phyloP scores from a whole-genome alignment of 2,329 filamentous ascomycete genomes.

The Calonectria hongkongensis region DNA sequence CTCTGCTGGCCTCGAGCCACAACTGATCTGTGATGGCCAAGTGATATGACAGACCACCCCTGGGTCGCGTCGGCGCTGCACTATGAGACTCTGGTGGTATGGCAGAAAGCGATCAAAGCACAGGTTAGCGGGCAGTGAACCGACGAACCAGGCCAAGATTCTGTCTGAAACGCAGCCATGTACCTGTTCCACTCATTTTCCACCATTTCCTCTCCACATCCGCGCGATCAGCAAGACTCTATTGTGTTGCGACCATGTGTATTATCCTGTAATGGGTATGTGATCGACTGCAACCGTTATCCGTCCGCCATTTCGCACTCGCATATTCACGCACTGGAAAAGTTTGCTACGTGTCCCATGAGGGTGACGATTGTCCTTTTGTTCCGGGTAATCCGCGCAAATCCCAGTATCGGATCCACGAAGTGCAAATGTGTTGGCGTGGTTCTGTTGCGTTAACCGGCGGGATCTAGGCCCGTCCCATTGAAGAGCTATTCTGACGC shows the following conservation, averaged over 20 bases:
- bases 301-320: constrained; percentile 13
- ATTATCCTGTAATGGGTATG: constrained; percentile 9
- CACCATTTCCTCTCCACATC: constrained; percentile 5
- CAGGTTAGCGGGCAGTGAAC: constrained; percentile 4
- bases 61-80: background rate
- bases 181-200: constrained; percentile 28
- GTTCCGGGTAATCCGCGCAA: constrained; percentile 1
- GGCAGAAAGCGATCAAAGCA: constrained; percentile 25
- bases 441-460: constrained; percentile 8
- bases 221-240: constrained; percentile 23
- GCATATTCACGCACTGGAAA: constrained; percentile 16
- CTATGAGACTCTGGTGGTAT: constrained; percentile 40
- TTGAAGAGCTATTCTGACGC: constrained; percentile 1
- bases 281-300: constrained; percentile 26
- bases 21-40: constrained; percentile 47
- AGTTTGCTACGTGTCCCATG: background rate
- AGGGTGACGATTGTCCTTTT: background rate
- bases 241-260: constrained; percentile 16
- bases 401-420: no score
- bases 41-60: constrained; percentile 11
- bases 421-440: background rate
- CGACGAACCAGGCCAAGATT: constrained; percentile 13
- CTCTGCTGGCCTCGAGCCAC: constrained; percentile 45
- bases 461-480: constrained; percentile 12
- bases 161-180: constrained; percentile 36